Conservation (phyloP, 345 rosid genomes). For the Salix exigua region DNA sequence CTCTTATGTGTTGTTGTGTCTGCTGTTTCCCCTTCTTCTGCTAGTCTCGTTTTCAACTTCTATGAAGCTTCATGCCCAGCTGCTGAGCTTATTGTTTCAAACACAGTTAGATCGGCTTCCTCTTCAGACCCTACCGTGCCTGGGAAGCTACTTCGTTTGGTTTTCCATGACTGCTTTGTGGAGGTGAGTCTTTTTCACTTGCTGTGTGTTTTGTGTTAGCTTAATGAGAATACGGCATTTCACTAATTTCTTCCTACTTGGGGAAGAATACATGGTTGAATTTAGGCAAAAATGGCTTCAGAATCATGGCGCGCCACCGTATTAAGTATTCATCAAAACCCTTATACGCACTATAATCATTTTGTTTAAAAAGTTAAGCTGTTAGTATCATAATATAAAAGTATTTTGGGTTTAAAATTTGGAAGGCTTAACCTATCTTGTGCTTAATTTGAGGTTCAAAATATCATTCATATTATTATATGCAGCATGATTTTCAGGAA, state of each 20-base stretch:
- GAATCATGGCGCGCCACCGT: background rate
- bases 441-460: too few relatives aligned
- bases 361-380: too few relatives aligned
- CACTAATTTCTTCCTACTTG: background rate
- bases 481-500: too few relatives aligned
- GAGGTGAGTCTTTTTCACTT: slow-evolving; percentile 42
- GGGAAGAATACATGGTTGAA: too few relatives aligned
- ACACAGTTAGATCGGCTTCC: slow-evolving; percentile 68
- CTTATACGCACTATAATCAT: too few relatives aligned
- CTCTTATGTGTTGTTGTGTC: slow-evolving; percentile 13
- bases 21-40: slow-evolving; percentile 24
- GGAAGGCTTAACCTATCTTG: too few relatives aligned
- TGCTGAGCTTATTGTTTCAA: slow-evolving; percentile 59
- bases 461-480: too few relatives aligned
- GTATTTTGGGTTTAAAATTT: too few relatives aligned
- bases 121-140: slow-evolving; percentile 62
- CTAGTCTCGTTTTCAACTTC: slow-evolving; percentile 58
- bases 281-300: too few relatives aligned
- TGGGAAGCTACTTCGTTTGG: slow-evolving; percentile 81
- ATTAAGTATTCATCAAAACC: too few relatives aligned
- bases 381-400: too few relatives aligned
- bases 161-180: slow-evolving; percentile 87
- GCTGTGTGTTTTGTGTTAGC: background rate
- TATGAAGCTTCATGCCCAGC: slow-evolving; percentile 68
- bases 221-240: background rate